These are phyloP conservation scores for Cunninghamia lanceolata DNA, from an alignment of 75 land plant species.

Conservation along the genomic window DNA sequence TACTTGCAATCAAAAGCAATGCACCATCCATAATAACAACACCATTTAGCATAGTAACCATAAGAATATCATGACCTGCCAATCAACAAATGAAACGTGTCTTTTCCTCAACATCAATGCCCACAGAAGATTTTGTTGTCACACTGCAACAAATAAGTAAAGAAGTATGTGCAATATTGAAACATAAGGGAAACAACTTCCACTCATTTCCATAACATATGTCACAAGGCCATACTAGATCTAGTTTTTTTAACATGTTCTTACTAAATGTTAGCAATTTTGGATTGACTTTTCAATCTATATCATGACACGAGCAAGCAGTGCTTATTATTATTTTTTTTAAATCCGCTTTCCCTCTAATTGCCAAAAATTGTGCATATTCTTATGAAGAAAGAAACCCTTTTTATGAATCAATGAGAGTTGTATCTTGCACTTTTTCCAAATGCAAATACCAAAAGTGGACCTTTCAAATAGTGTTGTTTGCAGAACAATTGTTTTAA, in stretches of 20 bases:
- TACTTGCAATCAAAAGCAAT: no score
- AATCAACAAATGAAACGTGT: no score
- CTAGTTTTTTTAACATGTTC: constrained; percentile 73
- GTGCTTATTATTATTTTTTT: constrained; percentile 57
- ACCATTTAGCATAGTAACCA: no score
- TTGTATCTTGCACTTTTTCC: constrained; percentile 48
- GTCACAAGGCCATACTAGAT: constrained; percentile 61
- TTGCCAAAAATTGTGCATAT: constrained; percentile 25
- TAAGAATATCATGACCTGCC: no score
- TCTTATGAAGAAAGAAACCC: constrained; percentile 59
- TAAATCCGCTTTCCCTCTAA: constrained; percentile 33
- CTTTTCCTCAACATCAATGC: no score
- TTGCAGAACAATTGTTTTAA: no score
- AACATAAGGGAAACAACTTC: constrained; percentile 46
- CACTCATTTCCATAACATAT: constrained; percentile 7
- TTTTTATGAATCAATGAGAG: constrained; percentile 48
- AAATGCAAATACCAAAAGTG: constrained; percentile 78
- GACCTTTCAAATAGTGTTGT: no score
- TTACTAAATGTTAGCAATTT: constrained; percentile 59
- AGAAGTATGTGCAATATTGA: constrained; percentile 83
- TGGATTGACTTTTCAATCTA: constrained; percentile 41
- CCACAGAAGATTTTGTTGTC: no score
- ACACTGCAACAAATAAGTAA: no score
- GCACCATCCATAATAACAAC: no score
- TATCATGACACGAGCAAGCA: constrained; percentile 68